A percentile compares a stretch with the other conserved stretches of the same genome.
phyloP scores from a whole-genome alignment of 495 filamentous ascomycete species.

The Penicillium angulare region DNA sequence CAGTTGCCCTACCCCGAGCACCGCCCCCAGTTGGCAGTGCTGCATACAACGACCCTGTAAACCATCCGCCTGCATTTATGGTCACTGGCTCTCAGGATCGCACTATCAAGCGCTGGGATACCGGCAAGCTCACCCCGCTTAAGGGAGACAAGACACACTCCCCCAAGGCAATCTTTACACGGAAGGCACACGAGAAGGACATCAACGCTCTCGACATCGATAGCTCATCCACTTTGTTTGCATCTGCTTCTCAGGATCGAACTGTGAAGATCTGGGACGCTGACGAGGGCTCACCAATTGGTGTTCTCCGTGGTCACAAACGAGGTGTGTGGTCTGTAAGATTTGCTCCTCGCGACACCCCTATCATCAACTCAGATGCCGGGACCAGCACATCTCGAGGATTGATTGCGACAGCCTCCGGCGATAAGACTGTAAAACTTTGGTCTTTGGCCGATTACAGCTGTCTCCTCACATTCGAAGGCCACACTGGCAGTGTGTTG shows the following conservation, averaged over 20 bases:
- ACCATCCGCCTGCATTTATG: conserved; percentile 77
- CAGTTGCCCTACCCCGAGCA: conserved; percentile 74
- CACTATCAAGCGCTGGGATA: conserved; percentile 89
- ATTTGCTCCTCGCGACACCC: conserved; percentile 77
- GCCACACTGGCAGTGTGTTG: conserved; percentile 90
- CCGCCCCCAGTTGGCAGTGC: conserved; percentile 62
- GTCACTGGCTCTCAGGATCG: conserved; percentile 92
- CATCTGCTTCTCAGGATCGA: conserved; percentile 92
- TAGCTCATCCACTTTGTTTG: conserved; percentile 68
- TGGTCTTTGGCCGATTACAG: conserved; percentile 94
- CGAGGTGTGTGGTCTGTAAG: conserved; percentile 93
- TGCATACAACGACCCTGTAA: conserved; percentile 63
- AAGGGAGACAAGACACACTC: conserved; percentile 38
- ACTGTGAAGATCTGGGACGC: conserved; percentile 95
- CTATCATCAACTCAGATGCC: conserved; percentile 66
- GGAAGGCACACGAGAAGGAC: conserved; percentile 97
- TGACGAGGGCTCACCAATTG: conserved; percentile 82
- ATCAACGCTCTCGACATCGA: conserved; percentile 92
- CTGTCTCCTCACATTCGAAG: conserved; percentile 91
- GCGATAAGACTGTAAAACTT: conserved; percentile 93
- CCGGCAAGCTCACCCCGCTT: conserved; percentile 46
- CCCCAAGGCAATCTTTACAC: conserved; percentile 67
- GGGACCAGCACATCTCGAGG: conserved; percentile 63
- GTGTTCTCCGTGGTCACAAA: conserved; percentile 86
- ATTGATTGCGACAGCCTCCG: conserved; percentile 80